A percentile compares a stretch with the other conserved stretches of the same genome.
Evolutionary conservation across 345 rosid species (phyloP).

Genomic region (Leavenworthia alabamica): DNA sequence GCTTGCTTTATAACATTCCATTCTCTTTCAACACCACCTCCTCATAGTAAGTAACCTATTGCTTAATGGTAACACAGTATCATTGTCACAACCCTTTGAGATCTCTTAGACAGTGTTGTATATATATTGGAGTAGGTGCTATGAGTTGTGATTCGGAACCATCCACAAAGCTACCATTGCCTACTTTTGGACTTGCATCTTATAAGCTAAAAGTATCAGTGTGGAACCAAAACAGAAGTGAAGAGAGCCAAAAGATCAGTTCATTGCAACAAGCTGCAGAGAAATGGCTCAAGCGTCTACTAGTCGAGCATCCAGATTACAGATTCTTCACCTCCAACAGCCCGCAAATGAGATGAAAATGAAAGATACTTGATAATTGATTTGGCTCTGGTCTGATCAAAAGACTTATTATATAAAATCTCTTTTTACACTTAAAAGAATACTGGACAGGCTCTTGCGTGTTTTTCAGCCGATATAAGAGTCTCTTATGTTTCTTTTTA

Average conservation of each 20-base stretch:
- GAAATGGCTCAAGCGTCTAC: slow-evolving; percentile 60
- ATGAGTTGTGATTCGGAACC: slow-evolving; percentile 30
- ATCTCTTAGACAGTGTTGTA: slow-evolving; percentile 6
- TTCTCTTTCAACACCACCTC: slow-evolving; percentile 45
- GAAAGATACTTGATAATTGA: slow-evolving; percentile 6
- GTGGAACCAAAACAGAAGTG: slow-evolving; percentile 55
- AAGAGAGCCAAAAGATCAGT: slow-evolving; percentile 46
- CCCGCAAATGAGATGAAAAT: slow-evolving; percentile 35
- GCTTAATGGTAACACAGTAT: no score
- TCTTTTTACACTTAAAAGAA: slow-evolving; percentile 29
- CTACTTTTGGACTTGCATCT: slow-evolving; percentile 74
- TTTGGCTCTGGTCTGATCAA: no score
- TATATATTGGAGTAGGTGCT: slow-evolving; percentile 33
- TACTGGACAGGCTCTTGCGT: slow-evolving; percentile 21
- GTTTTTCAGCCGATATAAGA: no score
- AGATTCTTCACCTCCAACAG: slow-evolving; percentile 57
- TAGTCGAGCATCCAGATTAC: slow-evolving; percentile 74
- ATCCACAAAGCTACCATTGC: slow-evolving; percentile 47
- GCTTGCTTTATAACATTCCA: slow-evolving; percentile 89
- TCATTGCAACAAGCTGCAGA: slow-evolving; percentile 59
- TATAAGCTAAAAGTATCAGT: slow-evolving; percentile 69
- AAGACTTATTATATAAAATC: slow-evolving; percentile 24
- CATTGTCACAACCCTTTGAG: not conserved
- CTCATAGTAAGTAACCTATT: slow-evolving; percentile 35
- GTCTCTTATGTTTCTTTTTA: no score